Conservation (phyloP, 2,329 filamentous ascomycete genomes). For the Talaromyces amestolkiae region DNA sequence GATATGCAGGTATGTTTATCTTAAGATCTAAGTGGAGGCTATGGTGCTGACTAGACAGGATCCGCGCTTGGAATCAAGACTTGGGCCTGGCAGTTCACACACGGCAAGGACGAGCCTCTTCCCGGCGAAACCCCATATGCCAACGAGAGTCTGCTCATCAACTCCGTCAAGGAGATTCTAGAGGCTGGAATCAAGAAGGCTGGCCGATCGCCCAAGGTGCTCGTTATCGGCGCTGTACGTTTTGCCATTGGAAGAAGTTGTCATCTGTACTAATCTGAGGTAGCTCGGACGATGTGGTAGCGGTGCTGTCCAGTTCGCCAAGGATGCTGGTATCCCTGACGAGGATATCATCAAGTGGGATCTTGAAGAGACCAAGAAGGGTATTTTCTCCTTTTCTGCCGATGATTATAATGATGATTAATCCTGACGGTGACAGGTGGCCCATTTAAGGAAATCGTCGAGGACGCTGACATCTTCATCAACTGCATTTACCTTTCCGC, state of each 20-base stretch:
- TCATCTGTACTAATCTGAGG: slow-evolving; percentile 18
- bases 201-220: slow-evolving; percentile 67
- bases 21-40: not conserved
- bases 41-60: slow-evolving; percentile 36
- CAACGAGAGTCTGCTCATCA: slow-evolving; percentile 71
- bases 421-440: slow-evolving; percentile 48
- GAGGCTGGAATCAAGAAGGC: slow-evolving; percentile 64
- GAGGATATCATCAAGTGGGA: slow-evolving; percentile 73
- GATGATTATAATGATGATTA: slow-evolving; percentile 20
- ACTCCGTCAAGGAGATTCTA: slow-evolving; percentile 70
- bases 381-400: slow-evolving; percentile 29
- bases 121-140: slow-evolving; percentile 58
- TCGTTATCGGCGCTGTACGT: slow-evolving; percentile 74
- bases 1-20: slow-evolving; percentile 57
- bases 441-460: slow-evolving; percentile 74
- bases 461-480: slow-evolving; percentile 68
- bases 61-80: slow-evolving; percentile 72
- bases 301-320: slow-evolving; percentile 77
- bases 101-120: slow-evolving; percentile 64
- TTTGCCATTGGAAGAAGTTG: not conserved
- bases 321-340: slow-evolving; percentile 68
- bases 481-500: slow-evolving; percentile 86
- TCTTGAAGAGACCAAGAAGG: slow-evolving; percentile 72
- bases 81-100: slow-evolving; percentile 78
- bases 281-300: slow-evolving; percentile 66